Evolutionary conservation across 306 rosid genomes (phyloP), one percentile per base, ranked within the genome.

Genomic region (Begonia loranthoides): DNA sequence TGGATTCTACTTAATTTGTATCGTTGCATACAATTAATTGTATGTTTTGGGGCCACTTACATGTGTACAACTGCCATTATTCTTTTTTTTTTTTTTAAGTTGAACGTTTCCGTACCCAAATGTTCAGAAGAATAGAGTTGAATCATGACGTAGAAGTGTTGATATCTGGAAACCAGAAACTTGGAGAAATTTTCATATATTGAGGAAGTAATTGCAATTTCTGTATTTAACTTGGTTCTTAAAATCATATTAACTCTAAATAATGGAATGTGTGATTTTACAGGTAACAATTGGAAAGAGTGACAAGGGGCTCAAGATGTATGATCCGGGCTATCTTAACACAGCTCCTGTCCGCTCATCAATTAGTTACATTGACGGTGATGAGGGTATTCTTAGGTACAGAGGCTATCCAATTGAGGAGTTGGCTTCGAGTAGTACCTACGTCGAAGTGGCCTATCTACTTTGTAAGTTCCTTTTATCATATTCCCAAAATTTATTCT

Each of bases 341-440:
- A 87, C 95, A 1, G 95, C 95, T 49, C 95, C 95, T 36, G 95
- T 87, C 61, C 61, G 81, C 33, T 87, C 95, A 2, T 70, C 86
- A 22, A 82, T 87, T 58, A 79, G 83, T 49, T 87, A 82, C 59
- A 87, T 87, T 33, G 93, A 87, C 65, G 95, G 95, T 6, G 95
- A 87, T 45, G 89, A 73, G 71, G 95, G 95, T 34, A 77, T 87
- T 65, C 95, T 87, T 38, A 73, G 95, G 68, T 87, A 87, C 52
- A 73, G 95, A 57, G 95, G 95, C 16, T 87, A 75, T 57, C 95
- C 93, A 0, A 87, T 87, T 62, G 95, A 87, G 83, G 95, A 87
- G 36, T 69, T 87, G 87, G 93, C 93, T 5, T 85, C 75, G 70
- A 75, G 67, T 53, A 79, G 95, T 61, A 87, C 84, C 57, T 89